Conservation (phyloP, 257 asterid species). For the Solanum lycopersicoides region DNA sequence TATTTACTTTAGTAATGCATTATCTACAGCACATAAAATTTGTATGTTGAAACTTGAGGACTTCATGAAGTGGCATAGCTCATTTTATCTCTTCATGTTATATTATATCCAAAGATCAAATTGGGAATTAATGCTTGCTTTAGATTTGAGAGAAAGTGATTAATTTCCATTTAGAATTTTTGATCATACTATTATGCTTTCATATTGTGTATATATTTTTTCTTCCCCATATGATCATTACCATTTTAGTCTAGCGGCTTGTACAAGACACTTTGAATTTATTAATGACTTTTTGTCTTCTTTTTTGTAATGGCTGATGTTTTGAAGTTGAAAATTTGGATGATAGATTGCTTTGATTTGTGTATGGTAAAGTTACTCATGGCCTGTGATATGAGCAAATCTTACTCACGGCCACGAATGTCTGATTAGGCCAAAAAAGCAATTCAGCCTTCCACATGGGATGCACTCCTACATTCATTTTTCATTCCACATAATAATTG, state of each 20-base stretch:
- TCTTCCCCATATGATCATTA: not conserved
- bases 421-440: not conserved
- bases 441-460: not conserved
- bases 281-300: not conserved
- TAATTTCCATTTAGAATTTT: not conserved
- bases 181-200: not conserved
- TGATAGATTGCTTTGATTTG: not conserved
- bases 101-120: not conserved
- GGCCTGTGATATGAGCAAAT: not conserved
- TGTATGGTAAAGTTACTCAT: no score
- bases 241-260: not conserved
- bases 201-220: not conserved
- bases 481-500: not conserved
- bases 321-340: not conserved
- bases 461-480: not conserved
- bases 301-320: not conserved
- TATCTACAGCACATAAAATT: not conserved
- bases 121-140: not conserved
- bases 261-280: not conserved
- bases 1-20: not conserved
- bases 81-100: not conserved
- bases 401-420: not conserved
- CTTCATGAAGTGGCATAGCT: not conserved
- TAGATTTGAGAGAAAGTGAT: not conserved
- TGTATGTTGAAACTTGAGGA: not conserved